A percentile compares a stretch with the other conserved stretches of the same genome.
These are phyloP conservation scores for Platanthera zijinensis DNA, from an alignment of 106 monocot species.

Conservation along the genomic window DNA sequence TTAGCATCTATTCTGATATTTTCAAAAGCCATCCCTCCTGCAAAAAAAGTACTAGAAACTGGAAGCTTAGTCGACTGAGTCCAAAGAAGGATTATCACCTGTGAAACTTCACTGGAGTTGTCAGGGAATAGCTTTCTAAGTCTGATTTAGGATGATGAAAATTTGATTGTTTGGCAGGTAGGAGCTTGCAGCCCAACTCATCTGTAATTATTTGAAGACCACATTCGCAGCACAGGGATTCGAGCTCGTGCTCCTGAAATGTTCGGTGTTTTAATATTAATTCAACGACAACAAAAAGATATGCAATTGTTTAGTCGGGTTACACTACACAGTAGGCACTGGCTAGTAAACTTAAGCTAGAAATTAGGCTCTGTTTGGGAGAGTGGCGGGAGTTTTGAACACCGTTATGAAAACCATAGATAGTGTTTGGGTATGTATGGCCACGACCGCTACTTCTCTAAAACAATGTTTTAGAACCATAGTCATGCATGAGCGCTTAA, in stretches of 20 bases:
- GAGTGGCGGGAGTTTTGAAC: no score
- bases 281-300: background rate
- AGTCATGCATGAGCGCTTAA: no score
- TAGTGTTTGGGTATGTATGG: no score
- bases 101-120: conserved; percentile 13
- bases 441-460: no score
- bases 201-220: conserved; percentile 51
- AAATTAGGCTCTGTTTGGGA: background rate
- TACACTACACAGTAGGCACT: background rate
- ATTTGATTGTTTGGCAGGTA: conserved; percentile 51
- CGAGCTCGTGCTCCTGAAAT: conserved; percentile 55
- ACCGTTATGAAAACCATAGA: no score
- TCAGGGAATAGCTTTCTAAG: conserved; percentile 28
- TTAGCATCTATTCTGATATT: no score
- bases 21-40: no score
- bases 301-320: background rate
- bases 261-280: background rate
- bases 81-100: conserved; percentile 18
- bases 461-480: no score
- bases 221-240: conserved; percentile 52
- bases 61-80: background rate
- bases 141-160: conserved; percentile 39
- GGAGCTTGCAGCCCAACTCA: conserved; percentile 35
- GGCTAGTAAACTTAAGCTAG: background rate
- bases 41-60: background rate